phyloP scores from a whole-genome alignment of 257 asterid genomes.

The Solanum gandarillasii region DNA sequence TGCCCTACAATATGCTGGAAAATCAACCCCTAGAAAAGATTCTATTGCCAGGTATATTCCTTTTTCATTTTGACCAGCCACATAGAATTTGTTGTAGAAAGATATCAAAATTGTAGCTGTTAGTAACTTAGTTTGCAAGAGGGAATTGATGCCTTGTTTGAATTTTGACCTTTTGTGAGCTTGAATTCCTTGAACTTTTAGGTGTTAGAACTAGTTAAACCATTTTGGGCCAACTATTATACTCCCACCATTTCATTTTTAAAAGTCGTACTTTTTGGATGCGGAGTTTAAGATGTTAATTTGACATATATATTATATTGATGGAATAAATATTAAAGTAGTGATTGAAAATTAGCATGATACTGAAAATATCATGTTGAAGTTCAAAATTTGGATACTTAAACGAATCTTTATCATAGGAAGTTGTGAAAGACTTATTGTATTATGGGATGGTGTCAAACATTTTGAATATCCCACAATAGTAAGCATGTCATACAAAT shows the following conservation, averaged over 20 bases:
- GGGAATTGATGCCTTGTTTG: neutral
- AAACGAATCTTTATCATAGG: neutral
- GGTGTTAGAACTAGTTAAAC: neutral
- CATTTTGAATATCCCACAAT: neutral
- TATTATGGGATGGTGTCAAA: neutral
- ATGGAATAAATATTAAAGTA: neutral
- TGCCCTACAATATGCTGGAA: neutral
- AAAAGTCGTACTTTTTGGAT: neutral
- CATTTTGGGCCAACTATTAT: neutral
- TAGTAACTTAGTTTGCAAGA: neutral
- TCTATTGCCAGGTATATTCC: conserved; percentile 2
- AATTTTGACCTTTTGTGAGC: neutral
- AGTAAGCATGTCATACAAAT: neutral
- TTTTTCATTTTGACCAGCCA: neutral
- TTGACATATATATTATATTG: neutral
- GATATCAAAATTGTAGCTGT: neutral
- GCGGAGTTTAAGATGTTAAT: neutral
- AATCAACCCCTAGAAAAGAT: neutral
- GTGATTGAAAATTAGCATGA: neutral
- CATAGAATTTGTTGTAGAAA: neutral
- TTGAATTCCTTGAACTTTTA: neutral
- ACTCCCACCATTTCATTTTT: neutral
- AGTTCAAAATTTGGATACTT: neutral
- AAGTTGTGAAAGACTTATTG: neutral
- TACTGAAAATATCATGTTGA: neutral